These are phyloP conservation scores for Ceratocystis ficicola DNA, from an alignment of 2,329 filamentous ascomycete genomes.

Conservation along the genomic window DNA sequence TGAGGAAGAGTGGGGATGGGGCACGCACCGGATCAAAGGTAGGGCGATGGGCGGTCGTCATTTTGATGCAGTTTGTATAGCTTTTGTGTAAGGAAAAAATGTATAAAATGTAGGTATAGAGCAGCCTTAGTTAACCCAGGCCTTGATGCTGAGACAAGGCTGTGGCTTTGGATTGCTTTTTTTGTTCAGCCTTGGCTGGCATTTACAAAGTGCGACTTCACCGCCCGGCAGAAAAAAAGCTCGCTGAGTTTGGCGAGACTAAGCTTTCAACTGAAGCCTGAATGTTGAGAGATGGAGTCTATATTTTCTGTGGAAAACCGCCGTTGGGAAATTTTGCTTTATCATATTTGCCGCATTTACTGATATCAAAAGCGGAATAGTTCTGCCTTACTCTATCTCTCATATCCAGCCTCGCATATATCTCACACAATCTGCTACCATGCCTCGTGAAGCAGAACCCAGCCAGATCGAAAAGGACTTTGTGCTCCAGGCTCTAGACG, in stretches of 20 bases:
- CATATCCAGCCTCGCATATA: constrained; percentile 5
- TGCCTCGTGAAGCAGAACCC: constrained; percentile 87
- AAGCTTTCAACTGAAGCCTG: too few relatives aligned
- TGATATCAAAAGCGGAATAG: not conserved
- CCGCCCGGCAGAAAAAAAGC: constrained; percentile 39
- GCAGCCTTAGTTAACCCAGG: not conserved
- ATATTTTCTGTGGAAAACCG: too few relatives aligned
- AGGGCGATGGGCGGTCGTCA: constrained; percentile 66
- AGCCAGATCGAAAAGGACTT: constrained; percentile 84
- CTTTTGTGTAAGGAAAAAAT: not conserved
- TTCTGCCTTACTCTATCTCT: not conserved
- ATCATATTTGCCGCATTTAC: too few relatives aligned
- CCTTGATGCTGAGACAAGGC: constrained; percentile 12
- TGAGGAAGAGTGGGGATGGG: constrained; percentile 21
- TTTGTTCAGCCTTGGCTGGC: constrained; percentile 10
- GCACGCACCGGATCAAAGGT: constrained; percentile 80
- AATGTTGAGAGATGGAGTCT: too few relatives aligned
- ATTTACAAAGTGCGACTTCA: constrained; percentile 31
- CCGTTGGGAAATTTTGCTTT: too few relatives aligned
- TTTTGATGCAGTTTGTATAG: constrained; percentile 26
- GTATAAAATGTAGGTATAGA: not conserved
- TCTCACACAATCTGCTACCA: constrained; percentile 33
- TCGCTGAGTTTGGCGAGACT: not conserved
- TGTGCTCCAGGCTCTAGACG: constrained; percentile 66
- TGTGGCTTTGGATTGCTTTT: not conserved